Conservation (phyloP, 441 rosid species). For the Capsella rubella region DNA sequence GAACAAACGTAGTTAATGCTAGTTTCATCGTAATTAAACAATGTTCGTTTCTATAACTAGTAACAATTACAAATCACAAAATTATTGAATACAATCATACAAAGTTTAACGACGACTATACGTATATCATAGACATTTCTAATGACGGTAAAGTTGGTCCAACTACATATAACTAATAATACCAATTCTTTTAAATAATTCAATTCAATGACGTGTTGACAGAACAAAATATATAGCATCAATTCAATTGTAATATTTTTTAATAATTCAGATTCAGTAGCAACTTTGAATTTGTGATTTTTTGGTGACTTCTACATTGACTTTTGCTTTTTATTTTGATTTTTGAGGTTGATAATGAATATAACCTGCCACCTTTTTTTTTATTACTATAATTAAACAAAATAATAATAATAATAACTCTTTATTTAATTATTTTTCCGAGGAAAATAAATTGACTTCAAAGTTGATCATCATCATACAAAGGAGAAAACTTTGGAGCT, state of each 20-base stretch:
- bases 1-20: no score
- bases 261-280: neutral
- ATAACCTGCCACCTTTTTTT: conserved; percentile 35
- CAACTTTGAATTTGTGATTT: neutral
- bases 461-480: conserved; percentile 23
- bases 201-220: conserved; percentile 36
- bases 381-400: neutral
- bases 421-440: neutral
- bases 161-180: conserved; percentile 11
- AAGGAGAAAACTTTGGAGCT: conserved; percentile 14
- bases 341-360: conserved; percentile 38
- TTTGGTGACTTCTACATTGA: conserved; percentile 36
- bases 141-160: conserved; percentile 37
- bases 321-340: conserved; percentile 26
- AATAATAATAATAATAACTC: neutral
- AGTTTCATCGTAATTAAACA: no score
- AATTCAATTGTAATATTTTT: neutral
- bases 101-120: no score
- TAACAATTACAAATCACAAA: no score
- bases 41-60: no score
- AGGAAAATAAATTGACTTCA: conserved; percentile 38
- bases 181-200: neutral
- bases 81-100: no score
- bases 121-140: no score
- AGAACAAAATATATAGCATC: neutral